Evolutionary conservation across 768 basidiomycete species (phyloP).

Genomic region (Kwoniella bestiolae): DNA sequence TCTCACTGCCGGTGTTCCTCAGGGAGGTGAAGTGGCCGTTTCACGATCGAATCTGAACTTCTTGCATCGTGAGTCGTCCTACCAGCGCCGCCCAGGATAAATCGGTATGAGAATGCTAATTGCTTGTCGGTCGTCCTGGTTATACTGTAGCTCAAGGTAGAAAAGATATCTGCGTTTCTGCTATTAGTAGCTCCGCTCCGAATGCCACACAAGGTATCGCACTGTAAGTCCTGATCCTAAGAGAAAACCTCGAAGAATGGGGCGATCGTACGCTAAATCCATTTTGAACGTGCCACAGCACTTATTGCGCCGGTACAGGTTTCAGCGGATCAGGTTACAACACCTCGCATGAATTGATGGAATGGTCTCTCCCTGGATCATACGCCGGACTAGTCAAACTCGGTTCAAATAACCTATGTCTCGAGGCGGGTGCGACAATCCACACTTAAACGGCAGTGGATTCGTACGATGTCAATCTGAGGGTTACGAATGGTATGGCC

Average conservation of each 20-base stretch:
- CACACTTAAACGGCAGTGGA: not conserved
- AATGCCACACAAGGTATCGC: not conserved
- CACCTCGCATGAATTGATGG: conserved; percentile 1
- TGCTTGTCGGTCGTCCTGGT: not conserved
- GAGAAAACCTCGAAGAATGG: no score
- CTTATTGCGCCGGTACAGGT: conserved; percentile 13
- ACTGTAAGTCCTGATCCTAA: conserved; percentile 9
- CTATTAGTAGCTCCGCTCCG: not conserved
- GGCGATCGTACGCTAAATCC: no score
- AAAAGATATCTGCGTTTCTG: conserved; percentile 11
- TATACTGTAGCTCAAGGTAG: not conserved
- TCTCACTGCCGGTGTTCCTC: not conserved
- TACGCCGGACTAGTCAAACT: conserved; percentile 10
- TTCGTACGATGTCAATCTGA: no score
- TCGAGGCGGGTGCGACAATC: conserved; percentile 3
- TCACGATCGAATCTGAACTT: not conserved
- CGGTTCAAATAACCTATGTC: conserved; percentile 1
- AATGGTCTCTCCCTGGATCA: conserved; percentile 6
- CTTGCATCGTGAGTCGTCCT: conserved; percentile 7
- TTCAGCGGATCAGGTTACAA: not conserved
- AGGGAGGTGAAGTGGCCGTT: not conserved
- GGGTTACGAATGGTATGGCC: conserved; percentile 8
- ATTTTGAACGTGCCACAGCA: not conserved
- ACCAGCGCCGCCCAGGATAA: no score
- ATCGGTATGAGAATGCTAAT: not conserved